Conservation (phyloP, 345 rosid genomes). For the Eucalyptus rudis region DNA sequence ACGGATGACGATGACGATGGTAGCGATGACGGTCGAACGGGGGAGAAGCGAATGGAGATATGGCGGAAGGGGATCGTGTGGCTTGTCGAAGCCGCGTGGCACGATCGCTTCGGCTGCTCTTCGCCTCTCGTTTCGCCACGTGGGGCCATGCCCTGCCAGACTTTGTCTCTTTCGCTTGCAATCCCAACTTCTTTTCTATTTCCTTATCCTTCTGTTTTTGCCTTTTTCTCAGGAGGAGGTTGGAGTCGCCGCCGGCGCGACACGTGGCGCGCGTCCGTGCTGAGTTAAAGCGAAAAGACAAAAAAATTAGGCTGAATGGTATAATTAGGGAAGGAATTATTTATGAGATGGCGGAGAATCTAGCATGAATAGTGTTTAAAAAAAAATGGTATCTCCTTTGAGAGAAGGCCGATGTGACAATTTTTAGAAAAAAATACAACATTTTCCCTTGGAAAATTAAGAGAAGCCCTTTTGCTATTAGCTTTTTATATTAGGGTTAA, state of each 20-base stretch:
- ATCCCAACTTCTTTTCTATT: not conserved
- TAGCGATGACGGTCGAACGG: not conserved
- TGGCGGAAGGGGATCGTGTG: conserved; percentile 40
- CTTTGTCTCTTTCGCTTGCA: not conserved
- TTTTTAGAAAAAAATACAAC: not conserved
- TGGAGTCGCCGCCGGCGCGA: not conserved
- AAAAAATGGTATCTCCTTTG: not conserved
- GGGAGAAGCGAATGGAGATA: not conserved
- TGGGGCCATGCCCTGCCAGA: not conserved
- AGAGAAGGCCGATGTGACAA: not conserved
- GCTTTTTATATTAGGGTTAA: fast-evolving
- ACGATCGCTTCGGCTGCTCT: not conserved
- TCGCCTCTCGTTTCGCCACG: not conserved
- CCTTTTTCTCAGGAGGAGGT: not conserved
- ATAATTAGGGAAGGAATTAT: not conserved
- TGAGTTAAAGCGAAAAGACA: not conserved
- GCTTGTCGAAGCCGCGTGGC: conserved; percentile 14
- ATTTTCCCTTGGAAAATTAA: not conserved
- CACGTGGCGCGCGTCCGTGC: not conserved
- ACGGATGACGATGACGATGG: not conserved
- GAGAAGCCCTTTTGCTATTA: not conserved
- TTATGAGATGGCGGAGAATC: not conserved
- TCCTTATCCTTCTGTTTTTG: not conserved
- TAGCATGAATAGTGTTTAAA: not conserved
- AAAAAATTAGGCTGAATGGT: not conserved